Conservation (phyloP, 805 yeast genomes). For the Yarrowia alimentaria region DNA sequence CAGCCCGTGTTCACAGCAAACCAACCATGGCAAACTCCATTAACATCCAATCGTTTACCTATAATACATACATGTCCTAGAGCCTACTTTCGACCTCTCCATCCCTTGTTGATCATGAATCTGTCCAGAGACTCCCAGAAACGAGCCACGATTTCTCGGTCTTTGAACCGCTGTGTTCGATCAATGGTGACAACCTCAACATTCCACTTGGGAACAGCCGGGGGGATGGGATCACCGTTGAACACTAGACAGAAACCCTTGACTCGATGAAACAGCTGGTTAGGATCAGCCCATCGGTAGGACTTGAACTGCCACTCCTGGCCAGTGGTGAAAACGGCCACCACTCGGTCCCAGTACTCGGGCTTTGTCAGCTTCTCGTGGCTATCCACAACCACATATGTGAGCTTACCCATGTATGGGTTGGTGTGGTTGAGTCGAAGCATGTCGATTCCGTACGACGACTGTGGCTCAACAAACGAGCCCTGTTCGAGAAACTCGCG, state of each 20-base stretch:
- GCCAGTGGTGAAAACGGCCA: constrained; percentile 94
- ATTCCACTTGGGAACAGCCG: constrained; percentile 80
- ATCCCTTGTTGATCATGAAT: constrained; percentile 67
- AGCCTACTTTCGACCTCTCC: constrained; percentile 33
- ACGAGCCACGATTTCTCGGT: constrained; percentile 77
- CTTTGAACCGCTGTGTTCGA: constrained; percentile 79
- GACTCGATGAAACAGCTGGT: constrained; percentile 73
- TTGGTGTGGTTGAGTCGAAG: constrained; percentile 38
- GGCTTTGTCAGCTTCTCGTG: constrained; percentile 86
- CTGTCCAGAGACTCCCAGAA: constrained; percentile 85
- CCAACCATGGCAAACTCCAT: too few species aligned
- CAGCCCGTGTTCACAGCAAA: too few species aligned
- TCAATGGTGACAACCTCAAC: constrained; percentile 76
- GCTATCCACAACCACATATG: constrained; percentile 80
- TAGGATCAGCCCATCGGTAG: constrained; percentile 81
- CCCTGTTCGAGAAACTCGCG: constrained; percentile 74
- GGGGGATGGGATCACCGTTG: constrained; percentile 77
- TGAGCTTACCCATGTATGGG: constrained; percentile 56
- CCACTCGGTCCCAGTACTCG: constrained; percentile 97
- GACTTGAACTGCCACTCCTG: constrained; percentile 95
- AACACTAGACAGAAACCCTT: constrained; percentile 78
- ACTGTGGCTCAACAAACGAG: constrained; percentile 49
- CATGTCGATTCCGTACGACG: constrained; percentile 24
- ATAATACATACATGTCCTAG: constrained; percentile 9
- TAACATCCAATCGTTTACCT: too few species aligned